Base-by-base conservation (phyloP, 805 yeast genomes). In the Kuraishia floccosa region DNA sequence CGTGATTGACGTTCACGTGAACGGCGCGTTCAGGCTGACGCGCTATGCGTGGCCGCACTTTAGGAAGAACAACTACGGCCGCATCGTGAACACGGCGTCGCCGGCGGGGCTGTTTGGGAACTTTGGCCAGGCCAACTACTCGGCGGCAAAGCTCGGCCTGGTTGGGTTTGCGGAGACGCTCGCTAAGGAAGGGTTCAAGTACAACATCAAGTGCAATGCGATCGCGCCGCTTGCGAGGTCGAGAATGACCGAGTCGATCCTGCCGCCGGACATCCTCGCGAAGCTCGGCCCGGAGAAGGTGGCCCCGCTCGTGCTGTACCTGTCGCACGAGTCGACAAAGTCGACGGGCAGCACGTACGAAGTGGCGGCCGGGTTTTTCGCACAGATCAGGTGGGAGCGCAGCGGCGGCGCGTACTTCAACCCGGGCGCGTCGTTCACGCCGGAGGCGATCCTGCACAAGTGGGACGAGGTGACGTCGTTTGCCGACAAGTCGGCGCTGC, bases 21-120 rank as follows among this genome's bases (percentile, higher is more conserved):
- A 73, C 45, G 97, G 96, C 45, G 83, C 95, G 11, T 89, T 70
- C 59, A 76, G 73, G 59, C 74, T 83, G 33, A 76, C 94, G 27
- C 68, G 70, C 43, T 87, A 94, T 15, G 95, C 96, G 24, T 89
- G 97, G 97, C 86, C 89, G 6, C 66, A 80, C 50, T 72, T 89
- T 64, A 74, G 73, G 51, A 59, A 81, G 40, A 96, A 91, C 56
- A 72, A 73, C 38, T 89, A 65, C 49, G 98, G 98, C 40, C 70
- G 97, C 45, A 69, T 89, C 44, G 58, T 89, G 46, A 87, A 85
- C 68, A 87, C 96, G n/a, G 76, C 94, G 17, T 86, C 96, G 4
- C 96, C 97, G 4, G 97, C 97, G 22, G 98, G 98, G 15, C 66
- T 89, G 41, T 89, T 80, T 53, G 98, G 98, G 39, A 86, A 86